Base-by-base conservation (phyloP, 2,329 filamentous ascomycete species). In the Trichoderma sp. region DNA sequence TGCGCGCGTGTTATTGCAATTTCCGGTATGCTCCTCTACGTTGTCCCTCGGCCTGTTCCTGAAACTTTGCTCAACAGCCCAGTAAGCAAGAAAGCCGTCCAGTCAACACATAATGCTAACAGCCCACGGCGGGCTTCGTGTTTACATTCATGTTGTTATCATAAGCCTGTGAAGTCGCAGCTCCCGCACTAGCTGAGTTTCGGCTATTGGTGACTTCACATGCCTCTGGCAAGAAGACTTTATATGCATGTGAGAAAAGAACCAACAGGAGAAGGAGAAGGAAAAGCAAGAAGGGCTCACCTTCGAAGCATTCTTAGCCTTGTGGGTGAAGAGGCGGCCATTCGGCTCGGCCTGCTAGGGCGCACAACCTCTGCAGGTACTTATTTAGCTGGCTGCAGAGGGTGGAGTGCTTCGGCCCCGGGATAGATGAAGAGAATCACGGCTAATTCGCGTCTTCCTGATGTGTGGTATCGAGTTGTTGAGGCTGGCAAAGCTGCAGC, bases 1-100 rank as follows among this genome's bases (percentile, higher is more conserved):
- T 52, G 57, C 43, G 61, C 57, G 61, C 28, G 48, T 24, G 24
- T 45, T 44, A 52, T 24, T 26, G 47, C 50, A 30, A 54, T 17
- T 52, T 34, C n/a, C 44, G 58, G 26, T 26, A 63, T 14, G 50
- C 41, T 26, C 39, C 34, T 63, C 52, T 24, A n/a, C 60, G 26
- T 56, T 63, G 51, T 58, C 43, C 55, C 63, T 54, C 56, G 63
- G 54, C 48, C 48, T 59, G 63, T 60, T 55, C 63, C 55, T 60
- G 56, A 65, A 65, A 65, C 41, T 60, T 43, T 57, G 52, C 24
- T 64, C 52, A 30, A 34, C 34, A 51, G 24, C 39, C 61, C 61
- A 47, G 21, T 24, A 24, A 24, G 21, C 61, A 26, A 56, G 4
- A 63, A 28, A 28, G 30, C 30, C 43, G 30, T 3, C 26, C 17